A percentile compares a stretch with the other conserved stretches of the same genome.
Conservation (phyloP, 495 filamentous ascomycete genomes). For the Terfezia boudieri region DNA sequence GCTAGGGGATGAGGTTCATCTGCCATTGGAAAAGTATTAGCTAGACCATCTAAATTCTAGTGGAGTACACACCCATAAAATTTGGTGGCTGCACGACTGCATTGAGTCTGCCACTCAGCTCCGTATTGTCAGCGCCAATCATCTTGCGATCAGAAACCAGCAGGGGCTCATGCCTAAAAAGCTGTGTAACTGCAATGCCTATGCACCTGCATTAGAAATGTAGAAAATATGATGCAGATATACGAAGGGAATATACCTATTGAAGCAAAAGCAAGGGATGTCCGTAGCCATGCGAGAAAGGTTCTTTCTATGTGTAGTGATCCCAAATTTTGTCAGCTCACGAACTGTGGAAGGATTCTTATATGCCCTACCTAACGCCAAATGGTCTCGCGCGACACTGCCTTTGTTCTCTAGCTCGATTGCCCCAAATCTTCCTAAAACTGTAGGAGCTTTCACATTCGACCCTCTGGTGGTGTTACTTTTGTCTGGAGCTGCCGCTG, state of each 20-base stretch:
- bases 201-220: not conserved
- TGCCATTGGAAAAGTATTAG: not conserved
- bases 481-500: no score
- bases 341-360: not conserved
- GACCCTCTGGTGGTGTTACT: no score
- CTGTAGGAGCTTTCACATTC: not conserved
- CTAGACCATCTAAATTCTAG: not conserved
- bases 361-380: conserved; percentile 57
- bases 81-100: no score
- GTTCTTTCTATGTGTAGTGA: conserved; percentile 42
- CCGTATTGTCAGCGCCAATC: not conserved
- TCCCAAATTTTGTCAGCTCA: not conserved
- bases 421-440: conserved; percentile 46
- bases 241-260: conserved; percentile 62
- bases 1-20: conserved; percentile 28
- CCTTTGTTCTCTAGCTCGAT: conserved; percentile 94
- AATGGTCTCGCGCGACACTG: conserved; percentile 80
- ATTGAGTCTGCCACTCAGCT: not conserved
- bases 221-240: no score
- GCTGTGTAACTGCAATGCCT: conserved; percentile 85
- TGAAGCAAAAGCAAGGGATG: conserved; percentile 82
- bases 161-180: conserved; percentile 69
- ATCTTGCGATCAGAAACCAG: conserved; percentile 24
- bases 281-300: conserved; percentile 91
- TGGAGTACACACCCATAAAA: not conserved